phyloP scores from a whole-genome alignment of 768 basidiomycete genomes.

The Clathrus columnatus region DNA sequence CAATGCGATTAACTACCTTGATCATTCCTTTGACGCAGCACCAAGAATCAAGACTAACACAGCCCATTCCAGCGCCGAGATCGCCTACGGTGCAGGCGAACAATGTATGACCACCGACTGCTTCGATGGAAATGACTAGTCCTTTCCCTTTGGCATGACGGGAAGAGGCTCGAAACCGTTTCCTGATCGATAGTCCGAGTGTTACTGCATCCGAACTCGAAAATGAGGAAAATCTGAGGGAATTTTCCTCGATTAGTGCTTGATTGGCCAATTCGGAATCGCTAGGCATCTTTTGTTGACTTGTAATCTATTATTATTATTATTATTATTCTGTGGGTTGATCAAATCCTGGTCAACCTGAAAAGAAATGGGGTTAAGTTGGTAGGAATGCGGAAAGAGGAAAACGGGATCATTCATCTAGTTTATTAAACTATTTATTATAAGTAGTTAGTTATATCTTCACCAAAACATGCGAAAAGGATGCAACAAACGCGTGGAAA shows the following conservation, averaged over 20 bases:
- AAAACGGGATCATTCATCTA: too few species aligned
- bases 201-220: conserved; percentile 73
- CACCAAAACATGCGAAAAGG: background rate
- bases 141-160: conserved; percentile 73
- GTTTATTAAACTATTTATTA: too few species aligned
- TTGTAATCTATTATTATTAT: too few species aligned
- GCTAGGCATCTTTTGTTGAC: conserved; percentile 20
- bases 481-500: background rate
- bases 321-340: too few species aligned
- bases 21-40: conserved; percentile 66
- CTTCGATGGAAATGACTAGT: conserved; percentile 71
- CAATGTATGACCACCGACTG: conserved; percentile 67
- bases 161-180: conserved; percentile 68
- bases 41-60: conserved; percentile 80
- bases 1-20: conserved; percentile 62
- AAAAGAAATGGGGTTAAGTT: background rate
- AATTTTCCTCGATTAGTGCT: conserved; percentile 59
- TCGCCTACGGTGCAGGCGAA: conserved; percentile 83
- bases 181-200: conserved; percentile 68
- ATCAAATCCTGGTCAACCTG: too few species aligned
- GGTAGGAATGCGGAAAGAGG: background rate
- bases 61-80: conserved; percentile 61
- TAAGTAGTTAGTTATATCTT: too few species aligned
- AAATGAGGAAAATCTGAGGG: conserved; percentile 65
- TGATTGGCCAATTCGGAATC: conserved; percentile 69